These are phyloP conservation scores for Epichloe amarillans DNA, from an alignment of 2,329 filamentous ascomycete genomes.

Conservation along the genomic window DNA sequence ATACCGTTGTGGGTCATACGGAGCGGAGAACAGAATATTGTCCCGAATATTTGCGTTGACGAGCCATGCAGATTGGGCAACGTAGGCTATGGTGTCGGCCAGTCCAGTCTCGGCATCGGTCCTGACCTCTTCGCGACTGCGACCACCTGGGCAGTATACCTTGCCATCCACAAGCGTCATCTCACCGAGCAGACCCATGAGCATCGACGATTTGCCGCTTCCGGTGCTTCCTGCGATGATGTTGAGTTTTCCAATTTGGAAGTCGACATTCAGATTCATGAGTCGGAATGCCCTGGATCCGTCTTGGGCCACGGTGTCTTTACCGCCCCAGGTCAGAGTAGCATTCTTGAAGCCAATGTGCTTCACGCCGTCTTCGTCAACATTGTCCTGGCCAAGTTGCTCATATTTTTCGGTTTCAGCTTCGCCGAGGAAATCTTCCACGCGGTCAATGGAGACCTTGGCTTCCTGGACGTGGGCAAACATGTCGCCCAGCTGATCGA, in stretches of 20 bases:
- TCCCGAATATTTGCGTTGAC: slow-evolving; percentile 92
- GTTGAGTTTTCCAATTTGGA: slow-evolving; percentile 76
- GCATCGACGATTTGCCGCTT: slow-evolving; percentile 84
- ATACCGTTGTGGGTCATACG: slow-evolving; percentile 71
- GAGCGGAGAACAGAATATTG: slow-evolving; percentile 83
- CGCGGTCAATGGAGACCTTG: slow-evolving; percentile 91
- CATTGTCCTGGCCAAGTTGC: slow-evolving; percentile 60
- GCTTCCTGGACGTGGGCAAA: slow-evolving; percentile 95
- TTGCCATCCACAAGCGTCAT: slow-evolving; percentile 77
- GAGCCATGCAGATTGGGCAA: slow-evolving; percentile 92
- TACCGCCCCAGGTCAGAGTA: slow-evolving; percentile 79
- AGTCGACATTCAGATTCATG: slow-evolving; percentile 70
- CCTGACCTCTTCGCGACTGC: slow-evolving; percentile 72
- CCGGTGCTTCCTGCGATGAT: slow-evolving; percentile 88
- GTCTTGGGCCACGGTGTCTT: slow-evolving; percentile 45
- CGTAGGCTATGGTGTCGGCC: slow-evolving; percentile 88
- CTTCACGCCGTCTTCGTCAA: slow-evolving; percentile 54
- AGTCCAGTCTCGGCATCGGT: slow-evolving; percentile 73
- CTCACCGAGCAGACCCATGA: slow-evolving; percentile 93
- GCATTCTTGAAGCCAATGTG: slow-evolving; percentile 76
- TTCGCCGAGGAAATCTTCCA: slow-evolving; percentile 85
- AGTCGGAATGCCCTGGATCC: slow-evolving; percentile 67
- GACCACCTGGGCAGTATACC: slow-evolving; percentile 74
- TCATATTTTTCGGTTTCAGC: slow-evolving; percentile 93
- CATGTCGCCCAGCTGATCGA: slow-evolving; percentile 97